Percentiles rank a stretch among this genome's conserved stretches.
These are phyloP conservation scores for Diaporthe velutina DNA, from an alignment of 2,329 filamentous ascomycete genomes.

Conservation along the genomic window DNA sequence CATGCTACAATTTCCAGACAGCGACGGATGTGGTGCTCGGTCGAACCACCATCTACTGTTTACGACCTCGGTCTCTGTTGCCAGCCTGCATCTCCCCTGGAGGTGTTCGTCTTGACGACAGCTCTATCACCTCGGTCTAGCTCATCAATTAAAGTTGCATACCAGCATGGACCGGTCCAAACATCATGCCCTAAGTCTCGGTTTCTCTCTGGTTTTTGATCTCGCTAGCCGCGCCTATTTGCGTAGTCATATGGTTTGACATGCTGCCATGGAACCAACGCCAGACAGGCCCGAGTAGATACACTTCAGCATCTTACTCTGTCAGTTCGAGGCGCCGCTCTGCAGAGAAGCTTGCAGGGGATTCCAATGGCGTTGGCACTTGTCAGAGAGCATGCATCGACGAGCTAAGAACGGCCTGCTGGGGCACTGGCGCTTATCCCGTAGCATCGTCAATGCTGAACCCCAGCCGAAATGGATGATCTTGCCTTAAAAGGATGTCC, in stretches of 20 bases:
- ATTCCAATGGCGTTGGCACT: background rate
- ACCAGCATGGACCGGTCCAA: background rate
- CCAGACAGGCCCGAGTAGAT: background rate
- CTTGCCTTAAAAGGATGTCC: background rate
- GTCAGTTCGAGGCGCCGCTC: background rate
- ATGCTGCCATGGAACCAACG: background rate
- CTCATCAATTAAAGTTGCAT: background rate
- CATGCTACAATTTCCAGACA: conserved; percentile 18
- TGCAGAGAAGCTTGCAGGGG: background rate
- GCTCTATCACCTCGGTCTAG: background rate
- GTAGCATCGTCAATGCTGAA: background rate
- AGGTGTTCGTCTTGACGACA: background rate
- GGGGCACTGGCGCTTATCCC: conserved; percentile 4
- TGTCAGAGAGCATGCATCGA: background rate
- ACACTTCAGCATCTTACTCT: background rate
- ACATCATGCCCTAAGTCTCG: background rate
- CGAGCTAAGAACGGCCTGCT: background rate
- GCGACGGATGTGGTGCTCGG: conserved; percentile 4
- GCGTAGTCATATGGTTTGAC: background rate
- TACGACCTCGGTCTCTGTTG: conserved; percentile 2
- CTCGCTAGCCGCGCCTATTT: background rate
- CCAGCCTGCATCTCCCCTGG: background rate
- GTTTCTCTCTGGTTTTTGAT: background rate
- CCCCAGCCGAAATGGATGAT: background rate
- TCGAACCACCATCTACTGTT: conserved; percentile 19